These are phyloP conservation scores for Hypholoma sublateritium DNA, from an alignment of 768 basidiomycete genomes.

Conservation along the genomic window DNA sequence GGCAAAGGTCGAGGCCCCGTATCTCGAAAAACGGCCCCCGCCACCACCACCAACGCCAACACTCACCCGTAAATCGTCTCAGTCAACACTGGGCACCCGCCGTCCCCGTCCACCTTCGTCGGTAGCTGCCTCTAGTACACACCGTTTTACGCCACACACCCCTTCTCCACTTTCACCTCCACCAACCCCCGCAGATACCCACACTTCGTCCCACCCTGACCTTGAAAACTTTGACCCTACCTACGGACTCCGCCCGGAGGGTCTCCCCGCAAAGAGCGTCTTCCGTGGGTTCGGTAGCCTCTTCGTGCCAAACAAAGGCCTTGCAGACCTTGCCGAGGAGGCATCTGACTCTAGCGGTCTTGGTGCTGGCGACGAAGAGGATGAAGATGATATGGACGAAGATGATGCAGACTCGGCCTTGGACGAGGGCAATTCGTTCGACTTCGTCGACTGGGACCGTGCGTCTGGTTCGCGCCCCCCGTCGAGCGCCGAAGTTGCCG, in stretches of 20 bases:
- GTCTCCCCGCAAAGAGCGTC: slow-evolving; percentile 79
- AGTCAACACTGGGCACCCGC: slow-evolving; percentile 17
- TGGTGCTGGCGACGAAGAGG: slow-evolving; percentile 28
- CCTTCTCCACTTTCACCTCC: slow-evolving; percentile 19
- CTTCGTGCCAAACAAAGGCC: slow-evolving; percentile 64
- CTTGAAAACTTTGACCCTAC: slow-evolving; percentile 94
- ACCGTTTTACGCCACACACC: slow-evolving; percentile 15
- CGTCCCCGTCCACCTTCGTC: slow-evolving; percentile 41
- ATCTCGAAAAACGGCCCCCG: slow-evolving; percentile 57
- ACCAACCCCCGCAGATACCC: slow-evolving; percentile 21
- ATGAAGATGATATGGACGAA: slow-evolving; percentile 42
- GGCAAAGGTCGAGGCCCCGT: slow-evolving; percentile 91
- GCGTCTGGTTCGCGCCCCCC: slow-evolving; percentile 42
- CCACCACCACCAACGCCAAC: slow-evolving; percentile 28
- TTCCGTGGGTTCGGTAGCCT: slow-evolving; percentile 79
- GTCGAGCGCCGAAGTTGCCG: slow-evolving; percentile 37
- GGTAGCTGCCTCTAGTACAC: slow-evolving; percentile 25
- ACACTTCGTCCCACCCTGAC: slow-evolving; percentile 29
- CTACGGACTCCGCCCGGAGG: slow-evolving; percentile 92
- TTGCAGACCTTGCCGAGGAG: slow-evolving; percentile 82
- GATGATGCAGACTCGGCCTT: slow-evolving; percentile 27
- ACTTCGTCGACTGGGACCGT: slow-evolving; percentile 72
- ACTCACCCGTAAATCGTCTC: slow-evolving; percentile 24
- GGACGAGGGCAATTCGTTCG: slow-evolving; percentile 51
- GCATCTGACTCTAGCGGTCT: slow-evolving; percentile 26